These are phyloP conservation scores for Hymenoscyphus infarciens DNA, from an alignment of 2,329 filamentous ascomycete species.

Conservation along the genomic window DNA sequence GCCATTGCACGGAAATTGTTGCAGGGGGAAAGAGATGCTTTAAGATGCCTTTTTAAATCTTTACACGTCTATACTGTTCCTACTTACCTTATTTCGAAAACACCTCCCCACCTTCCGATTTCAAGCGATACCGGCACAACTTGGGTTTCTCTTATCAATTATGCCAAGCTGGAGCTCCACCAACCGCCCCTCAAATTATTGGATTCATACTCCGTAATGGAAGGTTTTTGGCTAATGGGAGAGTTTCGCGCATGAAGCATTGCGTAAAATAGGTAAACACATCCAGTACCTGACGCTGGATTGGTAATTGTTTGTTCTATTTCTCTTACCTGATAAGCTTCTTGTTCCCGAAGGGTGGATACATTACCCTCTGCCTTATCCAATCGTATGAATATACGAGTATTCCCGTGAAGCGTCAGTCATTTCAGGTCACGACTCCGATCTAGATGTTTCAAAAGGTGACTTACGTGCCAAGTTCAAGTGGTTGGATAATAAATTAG, in stretches of 20 bases:
- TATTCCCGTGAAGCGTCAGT: not conserved
- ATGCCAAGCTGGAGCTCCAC: not conserved
- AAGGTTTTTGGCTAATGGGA: not conserved
- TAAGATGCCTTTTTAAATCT: too few relatives aligned
- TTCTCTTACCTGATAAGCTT: not conserved
- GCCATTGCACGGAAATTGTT: constrained; percentile 10
- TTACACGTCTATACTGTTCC: not conserved
- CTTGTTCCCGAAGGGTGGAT: not conserved
- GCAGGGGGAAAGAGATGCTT: not conserved
- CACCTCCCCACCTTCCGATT: not conserved
- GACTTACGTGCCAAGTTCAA: not conserved
- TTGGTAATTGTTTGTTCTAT: not conserved
- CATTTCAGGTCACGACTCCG: not conserved
- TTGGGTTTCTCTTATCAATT: not conserved
- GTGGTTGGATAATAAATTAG: not conserved
- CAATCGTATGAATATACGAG: not conserved
- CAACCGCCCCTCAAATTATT: not conserved
- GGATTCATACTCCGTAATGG: not conserved
- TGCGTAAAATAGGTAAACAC: not conserved
- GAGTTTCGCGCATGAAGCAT: not conserved
- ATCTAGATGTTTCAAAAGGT: not conserved
- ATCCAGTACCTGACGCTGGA: not conserved
- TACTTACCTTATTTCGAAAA: not conserved
- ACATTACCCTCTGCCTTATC: not conserved
- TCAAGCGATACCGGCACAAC: not conserved